Percentiles rank a stretch among this genome's conserved stretches.
Evolutionary conservation across 805 yeast genomes (phyloP).

Genomic region (Komagataella mondaviorum): DNA sequence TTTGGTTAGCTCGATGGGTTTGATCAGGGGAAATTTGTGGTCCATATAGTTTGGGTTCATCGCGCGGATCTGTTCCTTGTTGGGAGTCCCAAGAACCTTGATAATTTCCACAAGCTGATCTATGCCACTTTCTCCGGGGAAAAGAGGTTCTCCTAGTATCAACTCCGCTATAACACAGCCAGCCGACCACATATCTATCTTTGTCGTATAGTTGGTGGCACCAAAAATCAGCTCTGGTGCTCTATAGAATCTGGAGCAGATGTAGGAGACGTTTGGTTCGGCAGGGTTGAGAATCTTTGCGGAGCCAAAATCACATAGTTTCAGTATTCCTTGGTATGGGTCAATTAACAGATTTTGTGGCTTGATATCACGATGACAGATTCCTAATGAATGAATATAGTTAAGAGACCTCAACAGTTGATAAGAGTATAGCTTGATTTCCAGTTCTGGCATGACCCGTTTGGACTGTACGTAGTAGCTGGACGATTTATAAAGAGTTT

Average conservation of each 20-base stretch:
- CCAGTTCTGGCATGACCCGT: conserved; percentile 75
- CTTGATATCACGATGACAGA: conserved; percentile 88
- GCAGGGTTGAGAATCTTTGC: conserved; percentile 83
- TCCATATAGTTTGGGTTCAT: conserved; percentile 98
- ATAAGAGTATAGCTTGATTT: conserved; percentile 74
- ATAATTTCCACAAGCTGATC: conserved; percentile 96
- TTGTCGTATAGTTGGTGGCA: conserved; percentile 90
- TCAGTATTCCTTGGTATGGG: conserved; percentile 72
- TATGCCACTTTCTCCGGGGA: conserved; percentile 96
- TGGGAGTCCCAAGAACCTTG: conserved; percentile 91
- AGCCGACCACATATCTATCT: conserved; percentile 95
- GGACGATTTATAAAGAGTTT: conserved; percentile 82
- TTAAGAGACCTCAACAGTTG: conserved; percentile 67
- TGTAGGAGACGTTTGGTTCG: conserved; percentile 93
- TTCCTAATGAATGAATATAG: conserved; percentile 63
- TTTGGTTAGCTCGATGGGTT: conserved; percentile 59
- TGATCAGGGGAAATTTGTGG: conserved; percentile 82
- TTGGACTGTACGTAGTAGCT: conserved; percentile 71
- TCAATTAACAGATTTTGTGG: conserved; percentile 84
- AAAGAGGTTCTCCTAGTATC: conserved; percentile 87
- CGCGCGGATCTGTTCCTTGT: conserved; percentile 78
- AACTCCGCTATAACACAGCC: conserved; percentile 98
- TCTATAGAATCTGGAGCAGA: conserved; percentile 91
- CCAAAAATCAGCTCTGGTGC: conserved; percentile 98
- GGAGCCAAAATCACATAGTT: conserved; percentile 92